phyloP scores from a whole-genome alignment of 2,329 filamentous ascomycete species.

The Chalaropsis ovoidea region DNA sequence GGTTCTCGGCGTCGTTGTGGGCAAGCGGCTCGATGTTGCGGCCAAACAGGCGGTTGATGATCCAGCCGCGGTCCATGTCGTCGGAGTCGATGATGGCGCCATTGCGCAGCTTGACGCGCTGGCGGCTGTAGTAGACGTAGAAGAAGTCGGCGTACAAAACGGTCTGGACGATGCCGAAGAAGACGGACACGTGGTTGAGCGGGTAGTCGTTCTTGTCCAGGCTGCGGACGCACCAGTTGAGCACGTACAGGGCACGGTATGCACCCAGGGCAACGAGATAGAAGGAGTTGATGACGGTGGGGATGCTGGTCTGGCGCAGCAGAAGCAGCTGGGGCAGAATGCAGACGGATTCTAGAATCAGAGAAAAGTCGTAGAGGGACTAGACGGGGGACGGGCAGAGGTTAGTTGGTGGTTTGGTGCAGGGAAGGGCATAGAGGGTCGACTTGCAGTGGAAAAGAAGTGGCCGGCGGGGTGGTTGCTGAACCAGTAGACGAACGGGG shows the following conservation, averaged over 20 bases:
- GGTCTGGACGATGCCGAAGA: constrained; percentile 84
- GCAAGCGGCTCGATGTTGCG: constrained; percentile 39
- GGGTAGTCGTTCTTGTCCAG: constrained; percentile 48
- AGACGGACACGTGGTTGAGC: constrained; percentile 62
- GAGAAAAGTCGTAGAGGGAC: constrained; percentile 79
- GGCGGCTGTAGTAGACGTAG: constrained; percentile 91
- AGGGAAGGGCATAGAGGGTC: background rate
- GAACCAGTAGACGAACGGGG: constrained; percentile 49
- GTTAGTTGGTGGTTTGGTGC: background rate
- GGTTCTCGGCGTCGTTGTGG: constrained; percentile 51
- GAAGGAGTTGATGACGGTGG: constrained; percentile 93
- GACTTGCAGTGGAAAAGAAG: constrained; percentile 41
- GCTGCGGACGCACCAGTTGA: constrained; percentile 76
- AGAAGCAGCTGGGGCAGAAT: constrained; percentile 85
- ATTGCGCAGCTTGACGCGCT: constrained; percentile 82
- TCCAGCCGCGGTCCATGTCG: constrained; percentile 74
- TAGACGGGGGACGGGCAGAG: constrained; percentile 33
- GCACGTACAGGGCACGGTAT: constrained; percentile 78
- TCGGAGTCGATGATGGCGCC: constrained; percentile 85
- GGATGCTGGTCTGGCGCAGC: constrained; percentile 86
- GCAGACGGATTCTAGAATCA: constrained; percentile 83
- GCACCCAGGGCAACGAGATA: constrained; percentile 81
- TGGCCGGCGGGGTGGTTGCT: constrained; percentile 2
- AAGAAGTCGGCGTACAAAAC: constrained; percentile 87
- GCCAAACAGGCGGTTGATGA: constrained; percentile 69